Percentiles rank a stretch among this genome's conserved stretches.
phyloP scores from a whole-genome alignment of 495 filamentous ascomycete species.

The Glonium stellatum region DNA sequence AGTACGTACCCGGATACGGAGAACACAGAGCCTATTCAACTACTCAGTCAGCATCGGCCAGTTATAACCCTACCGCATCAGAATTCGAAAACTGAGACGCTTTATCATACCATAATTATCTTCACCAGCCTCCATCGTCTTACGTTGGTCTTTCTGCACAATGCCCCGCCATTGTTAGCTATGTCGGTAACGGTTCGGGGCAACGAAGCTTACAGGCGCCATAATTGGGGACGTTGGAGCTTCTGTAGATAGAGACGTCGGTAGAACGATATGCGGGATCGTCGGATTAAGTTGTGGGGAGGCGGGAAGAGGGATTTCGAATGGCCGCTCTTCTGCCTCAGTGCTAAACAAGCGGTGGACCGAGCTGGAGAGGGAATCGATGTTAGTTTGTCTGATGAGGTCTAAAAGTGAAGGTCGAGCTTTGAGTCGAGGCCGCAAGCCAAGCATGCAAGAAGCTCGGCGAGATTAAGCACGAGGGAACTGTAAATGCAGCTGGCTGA shows the following conservation, averaged over 20 bases:
- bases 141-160: constrained; percentile 20
- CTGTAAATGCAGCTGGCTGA: background rate
- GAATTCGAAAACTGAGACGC: background rate
- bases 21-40: constrained; percentile 58
- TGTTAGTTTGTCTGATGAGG: constrained; percentile 49
- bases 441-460: constrained; percentile 39
- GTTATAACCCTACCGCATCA: constrained; percentile 14
- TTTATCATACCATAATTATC: constrained; percentile 48
- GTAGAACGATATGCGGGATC: background rate
- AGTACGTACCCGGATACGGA: constrained; percentile 66
- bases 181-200: background rate
- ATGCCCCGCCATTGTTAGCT: constrained; percentile 16
- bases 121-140: constrained; percentile 40
- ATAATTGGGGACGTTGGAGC: constrained; percentile 13
- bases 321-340: constrained; percentile 22
- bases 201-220: constrained; percentile 28
- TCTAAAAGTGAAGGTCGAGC: constrained; percentile 68
- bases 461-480: background rate
- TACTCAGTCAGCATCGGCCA: constrained; percentile 11
- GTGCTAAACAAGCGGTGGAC: constrained; percentile 5
- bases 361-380: constrained; percentile 29
- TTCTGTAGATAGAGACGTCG: background rate
- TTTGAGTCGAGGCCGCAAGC: constrained; percentile 57
- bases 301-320: constrained; percentile 27
- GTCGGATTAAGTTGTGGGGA: constrained; percentile 13